Evolutionary conservation across 495 filamentous ascomycete species (phyloP), one percentile per base, ranked within the genome.

Genomic region (Recurvomyces mirabilis): DNA sequence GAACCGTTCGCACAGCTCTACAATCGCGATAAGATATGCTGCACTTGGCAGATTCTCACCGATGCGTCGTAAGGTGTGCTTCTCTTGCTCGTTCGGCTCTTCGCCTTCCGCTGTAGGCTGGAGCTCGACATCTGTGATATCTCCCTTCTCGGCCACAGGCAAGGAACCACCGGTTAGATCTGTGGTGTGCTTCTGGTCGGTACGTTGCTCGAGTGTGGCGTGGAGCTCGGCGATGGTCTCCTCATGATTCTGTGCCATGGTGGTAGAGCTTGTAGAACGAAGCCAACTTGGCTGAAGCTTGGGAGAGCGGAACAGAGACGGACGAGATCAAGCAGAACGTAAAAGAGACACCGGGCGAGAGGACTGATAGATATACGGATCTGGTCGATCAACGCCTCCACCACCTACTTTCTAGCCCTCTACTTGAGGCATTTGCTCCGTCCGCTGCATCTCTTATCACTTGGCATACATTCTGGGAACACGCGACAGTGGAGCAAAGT

Each of bases 1-100:
- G 57, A 81, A 81, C 45, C 79, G 72, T 63, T 83, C 79, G 55
- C 73, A 75, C 32, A 81, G 50, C 52, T 82, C 79, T 41, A 82
- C 71, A 25, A 78, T 41, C 4, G 72, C 74, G 19, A 82, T 73
- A 34, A 79, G 59, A 65, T 71, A 81, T 38, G 74, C 70, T 5
- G 69, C 69, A 47, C 63, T 24, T 7, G 76, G 75, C 25, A 80
- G 51, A 50, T 70, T 70, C 53, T 77, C 74, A 3, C 74, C 61
- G 19, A 80, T 58, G 38, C 71, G 67, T 23, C 70, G 68, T 15
- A 79, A 58, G 5, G 61, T 62, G 9, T 48, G 56, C 54, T 62
- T 65, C 56, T 80, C 76, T 11, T 69, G 55, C 4, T 72, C 68
- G n/a, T 62, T 77, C 18, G 74, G 73, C 47, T 73, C 71, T 19